Conservation (phyloP, 108 stramenopile genomes). For the Conticribra guillardii region DNA sequence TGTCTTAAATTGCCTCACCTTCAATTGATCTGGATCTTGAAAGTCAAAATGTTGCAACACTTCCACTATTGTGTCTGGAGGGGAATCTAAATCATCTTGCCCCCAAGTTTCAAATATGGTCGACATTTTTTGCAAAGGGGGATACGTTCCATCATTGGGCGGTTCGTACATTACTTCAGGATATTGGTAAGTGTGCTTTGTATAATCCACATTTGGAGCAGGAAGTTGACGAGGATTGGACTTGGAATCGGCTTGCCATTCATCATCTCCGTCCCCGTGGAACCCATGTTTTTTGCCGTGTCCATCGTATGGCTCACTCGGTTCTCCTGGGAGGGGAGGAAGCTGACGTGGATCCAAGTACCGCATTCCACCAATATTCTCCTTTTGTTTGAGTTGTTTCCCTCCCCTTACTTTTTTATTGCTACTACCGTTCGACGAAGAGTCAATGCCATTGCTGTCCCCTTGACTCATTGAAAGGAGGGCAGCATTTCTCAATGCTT, state of each 20-base stretch:
- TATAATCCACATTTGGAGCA: slow-evolving; percentile 71
- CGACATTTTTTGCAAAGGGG: slow-evolving; percentile 56
- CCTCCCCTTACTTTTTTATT: slow-evolving; percentile 3
- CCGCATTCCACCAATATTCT: slow-evolving; percentile 24
- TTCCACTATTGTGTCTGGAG: slow-evolving; percentile 62
- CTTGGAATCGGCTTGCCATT: slow-evolving; percentile 32
- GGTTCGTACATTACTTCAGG: slow-evolving; percentile 58
- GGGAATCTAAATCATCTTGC: slow-evolving; percentile 77
- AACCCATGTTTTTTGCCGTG: slow-evolving; percentile 5
- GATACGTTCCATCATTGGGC: slow-evolving; percentile 64
- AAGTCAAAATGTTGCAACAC: slow-evolving; percentile 81
- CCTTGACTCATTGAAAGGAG: background rate
- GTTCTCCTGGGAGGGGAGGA: slow-evolving; percentile 40
- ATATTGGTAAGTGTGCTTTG: slow-evolving; percentile 64
- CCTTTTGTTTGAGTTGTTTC: background rate
- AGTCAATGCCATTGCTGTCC: slow-evolving; percentile 2
- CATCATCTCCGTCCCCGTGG: slow-evolving; percentile 43
- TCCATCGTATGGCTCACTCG: slow-evolving; percentile 25
- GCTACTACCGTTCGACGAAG: background rate
- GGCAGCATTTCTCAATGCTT: slow-evolving; percentile 32
- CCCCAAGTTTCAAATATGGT: slow-evolving; percentile 74
- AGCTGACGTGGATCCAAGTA: slow-evolving; percentile 49
- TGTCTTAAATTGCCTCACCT: slow-evolving; percentile 17
- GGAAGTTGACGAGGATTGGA: background rate
- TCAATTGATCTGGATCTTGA: slow-evolving; percentile 60